Evolutionary conservation across 352 stramenopile species (phyloP).

Genomic region (Pythium pectinolyticum): DNA sequence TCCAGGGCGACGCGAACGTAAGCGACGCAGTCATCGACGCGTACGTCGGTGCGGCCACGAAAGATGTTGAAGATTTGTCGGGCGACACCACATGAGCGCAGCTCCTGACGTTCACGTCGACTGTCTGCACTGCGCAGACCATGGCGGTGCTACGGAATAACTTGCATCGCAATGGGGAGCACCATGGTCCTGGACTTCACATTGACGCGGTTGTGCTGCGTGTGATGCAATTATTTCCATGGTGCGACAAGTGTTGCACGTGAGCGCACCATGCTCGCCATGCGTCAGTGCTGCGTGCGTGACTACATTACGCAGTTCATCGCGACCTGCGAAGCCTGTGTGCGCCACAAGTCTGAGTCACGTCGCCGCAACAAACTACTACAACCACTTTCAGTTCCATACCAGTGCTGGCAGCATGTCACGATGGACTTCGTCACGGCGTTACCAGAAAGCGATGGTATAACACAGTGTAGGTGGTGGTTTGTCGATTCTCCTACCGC

Average conservation of each 20-base stretch:
- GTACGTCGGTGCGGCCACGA: no score
- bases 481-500: slow-evolving; percentile 18
- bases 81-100: no score
- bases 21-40: no score
- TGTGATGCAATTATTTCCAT: no score
- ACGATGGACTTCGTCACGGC: slow-evolving; percentile 29
- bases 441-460: slow-evolving; percentile 11
- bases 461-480: slow-evolving; percentile 23
- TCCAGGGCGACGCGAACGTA: no score
- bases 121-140: no score
- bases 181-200: no score
- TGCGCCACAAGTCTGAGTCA: slow-evolving; percentile 19
- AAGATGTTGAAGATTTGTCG: no score
- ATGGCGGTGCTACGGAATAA: no score
- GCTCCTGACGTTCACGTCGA: no score
- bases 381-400: slow-evolving; percentile 14
- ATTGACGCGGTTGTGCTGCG: no score
- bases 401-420: slow-evolving; percentile 24
- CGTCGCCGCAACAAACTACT: slow-evolving; percentile 11
- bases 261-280: slow-evolving; percentile 3
- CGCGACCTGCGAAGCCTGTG: slow-evolving; percentile 20
- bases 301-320: slow-evolving; percentile 19
- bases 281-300: slow-evolving; percentile 17
- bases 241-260: slow-evolving; percentile 10
- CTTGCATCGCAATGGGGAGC: no score